Conservation (phyloP, 208 protist species). For the Histomonas meleagridis region DNA sequence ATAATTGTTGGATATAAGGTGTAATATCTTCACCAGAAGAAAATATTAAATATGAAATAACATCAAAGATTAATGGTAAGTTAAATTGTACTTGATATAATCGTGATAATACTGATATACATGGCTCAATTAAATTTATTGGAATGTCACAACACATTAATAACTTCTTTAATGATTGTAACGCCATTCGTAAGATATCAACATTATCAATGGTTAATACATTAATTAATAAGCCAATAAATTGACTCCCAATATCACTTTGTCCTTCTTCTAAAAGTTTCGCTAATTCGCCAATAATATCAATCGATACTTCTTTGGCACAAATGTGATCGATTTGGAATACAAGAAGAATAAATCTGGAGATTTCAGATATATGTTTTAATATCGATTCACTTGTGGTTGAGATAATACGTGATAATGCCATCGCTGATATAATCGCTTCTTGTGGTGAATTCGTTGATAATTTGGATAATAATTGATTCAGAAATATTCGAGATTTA, state of each 20-base stretch:
- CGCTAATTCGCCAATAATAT: neutral
- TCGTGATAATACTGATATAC: neutral
- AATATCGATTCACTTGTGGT: neutral
- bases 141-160: neutral
- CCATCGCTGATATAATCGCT: neutral
- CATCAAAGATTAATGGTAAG: neutral
- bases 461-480: neutral
- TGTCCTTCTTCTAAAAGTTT: neutral
- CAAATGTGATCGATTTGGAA: neutral
- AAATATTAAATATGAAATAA: neutral
- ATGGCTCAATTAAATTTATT: neutral
- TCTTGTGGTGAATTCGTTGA: neutral
- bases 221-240: neutral
- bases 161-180: neutral
- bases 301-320: neutral
- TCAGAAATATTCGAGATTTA: neutral
- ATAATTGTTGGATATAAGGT: neutral
- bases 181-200: neutral
- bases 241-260: neutral
- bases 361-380: neutral
- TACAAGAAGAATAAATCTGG: neutral
- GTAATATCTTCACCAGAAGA: neutral
- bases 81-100: neutral
- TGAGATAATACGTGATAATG: neutral
- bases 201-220: neutral